A percentile compares a stretch with the other conserved stretches of the same genome.
Evolutionary conservation across 345 rosid genomes (phyloP).

Genomic region (Balakata baccata): DNA sequence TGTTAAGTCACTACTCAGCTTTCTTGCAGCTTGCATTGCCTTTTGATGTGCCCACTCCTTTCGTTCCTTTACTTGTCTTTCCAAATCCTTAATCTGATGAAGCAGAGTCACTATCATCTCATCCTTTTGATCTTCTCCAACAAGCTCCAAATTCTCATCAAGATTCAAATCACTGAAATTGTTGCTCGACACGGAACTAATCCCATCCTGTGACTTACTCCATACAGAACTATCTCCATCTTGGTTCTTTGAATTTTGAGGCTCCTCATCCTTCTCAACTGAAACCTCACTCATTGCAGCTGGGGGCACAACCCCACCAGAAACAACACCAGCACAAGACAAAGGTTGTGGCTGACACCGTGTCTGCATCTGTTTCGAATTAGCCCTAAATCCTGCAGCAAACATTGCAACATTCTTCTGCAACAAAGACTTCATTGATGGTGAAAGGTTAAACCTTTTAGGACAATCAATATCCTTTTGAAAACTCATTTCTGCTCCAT

Average conservation of each 20-base stretch:
- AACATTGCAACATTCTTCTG: constrained; percentile 82
- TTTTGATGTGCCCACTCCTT: constrained; percentile 96
- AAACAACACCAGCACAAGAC: constrained; percentile 31
- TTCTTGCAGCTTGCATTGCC: constrained; percentile 97
- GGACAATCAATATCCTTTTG: constrained; percentile 78
- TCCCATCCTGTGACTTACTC: constrained; percentile 49
- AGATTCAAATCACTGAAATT: constrained; percentile 54
- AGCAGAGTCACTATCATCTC: constrained; percentile 58
- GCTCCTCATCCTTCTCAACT: constrained; percentile 46
- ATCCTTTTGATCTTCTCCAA: constrained; percentile 66
- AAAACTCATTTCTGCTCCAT: constrained; percentile 41
- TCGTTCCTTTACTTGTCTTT: constrained; percentile 75
- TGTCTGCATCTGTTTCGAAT: constrained; percentile 47
- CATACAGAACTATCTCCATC: constrained; percentile 54
- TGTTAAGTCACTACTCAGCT: constrained; percentile 68
- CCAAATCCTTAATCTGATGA: constrained; percentile 68
- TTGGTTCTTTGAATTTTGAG: constrained; percentile 38
- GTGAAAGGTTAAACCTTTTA: constrained; percentile 82
- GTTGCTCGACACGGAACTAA: neutral
- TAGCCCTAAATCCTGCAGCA: constrained; percentile 86
- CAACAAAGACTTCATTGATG: constrained; percentile 74
- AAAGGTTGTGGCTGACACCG: constrained; percentile 38
- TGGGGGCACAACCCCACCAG: constrained; percentile 31
- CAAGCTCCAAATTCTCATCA: constrained; percentile 60
- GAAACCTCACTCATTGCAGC: constrained; percentile 27